Percentiles rank a stretch among this genome's conserved stretches.
phyloP scores from a whole-genome alignment of 2,329 filamentous ascomycete genomes.

The Hymenotorrendiella dingleyae region DNA sequence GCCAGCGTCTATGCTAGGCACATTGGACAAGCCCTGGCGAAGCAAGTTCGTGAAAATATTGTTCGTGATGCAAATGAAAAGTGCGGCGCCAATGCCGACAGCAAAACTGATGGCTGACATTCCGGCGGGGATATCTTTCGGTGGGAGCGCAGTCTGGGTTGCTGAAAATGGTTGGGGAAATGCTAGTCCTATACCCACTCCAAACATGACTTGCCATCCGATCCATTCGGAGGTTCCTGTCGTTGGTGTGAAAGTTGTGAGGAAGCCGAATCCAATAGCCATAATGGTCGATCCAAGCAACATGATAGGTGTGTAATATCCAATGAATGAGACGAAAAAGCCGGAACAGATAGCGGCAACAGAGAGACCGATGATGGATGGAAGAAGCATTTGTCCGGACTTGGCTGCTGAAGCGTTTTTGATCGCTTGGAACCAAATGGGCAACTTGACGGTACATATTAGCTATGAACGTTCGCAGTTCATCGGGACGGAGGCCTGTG shows the following conservation, averaged over 20 bases:
- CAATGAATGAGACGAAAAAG: conserved; percentile 21
- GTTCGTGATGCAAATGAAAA: conserved; percentile 29
- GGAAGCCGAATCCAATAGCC: conserved; percentile 13
- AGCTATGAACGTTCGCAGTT: neutral
- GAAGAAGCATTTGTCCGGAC: conserved; percentile 7
- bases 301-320: conserved; percentile 28
- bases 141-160: conserved; percentile 16
- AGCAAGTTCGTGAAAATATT: conserved; percentile 38
- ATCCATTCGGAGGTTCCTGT: conserved; percentile 41
- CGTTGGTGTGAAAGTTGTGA: conserved; percentile 30
- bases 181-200: conserved; percentile 37
- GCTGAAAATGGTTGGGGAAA: conserved; percentile 17
- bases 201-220: conserved; percentile 40
- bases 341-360: conserved; percentile 25
- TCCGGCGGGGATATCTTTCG: conserved; percentile 20
- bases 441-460: conserved; percentile 2
- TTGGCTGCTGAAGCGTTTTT: conserved; percentile 2
- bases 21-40: conserved; percentile 39
- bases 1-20: neutral
- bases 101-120: conserved; percentile 28
- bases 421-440: conserved; percentile 17
- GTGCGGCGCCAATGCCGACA: conserved; percentile 29
- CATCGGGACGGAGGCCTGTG: no score
- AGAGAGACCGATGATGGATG: conserved; percentile 13
- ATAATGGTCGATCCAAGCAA: conserved; percentile 11